Percentiles rank a stretch among this genome's conserved stretches.
These are phyloP conservation scores for Cucurbita pepo DNA, from an alignment of 306 rosid genomes.

Conservation along the genomic window DNA sequence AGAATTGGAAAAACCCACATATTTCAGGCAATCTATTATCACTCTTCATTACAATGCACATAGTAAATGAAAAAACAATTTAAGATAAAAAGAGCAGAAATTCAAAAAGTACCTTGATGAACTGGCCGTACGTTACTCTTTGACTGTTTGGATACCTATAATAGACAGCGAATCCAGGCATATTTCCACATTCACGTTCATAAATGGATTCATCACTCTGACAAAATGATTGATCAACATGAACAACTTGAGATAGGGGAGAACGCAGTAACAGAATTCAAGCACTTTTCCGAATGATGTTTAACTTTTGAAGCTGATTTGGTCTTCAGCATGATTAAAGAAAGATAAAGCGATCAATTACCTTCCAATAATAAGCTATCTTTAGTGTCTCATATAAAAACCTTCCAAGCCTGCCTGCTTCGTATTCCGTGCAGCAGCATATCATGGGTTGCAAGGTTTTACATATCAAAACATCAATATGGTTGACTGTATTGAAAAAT, in stretches of 20 bases:
- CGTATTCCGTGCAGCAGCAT: slow-evolving; percentile 96
- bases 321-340: not conserved
- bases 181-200: slow-evolving; percentile 97
- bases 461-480: slow-evolving; percentile 88
- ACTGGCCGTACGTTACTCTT: slow-evolving; percentile 85
- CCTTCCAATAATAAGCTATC: slow-evolving; percentile 97
- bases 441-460: slow-evolving; percentile 97
- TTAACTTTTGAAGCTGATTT: not conserved
- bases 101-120: slow-evolving; percentile 63
- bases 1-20: not conserved
- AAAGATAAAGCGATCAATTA: slow-evolving; percentile 13
- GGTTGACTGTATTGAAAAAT: slow-evolving; percentile 96
- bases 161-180: slow-evolving; percentile 98
- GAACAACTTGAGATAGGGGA: not conserved
- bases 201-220: slow-evolving; percentile 96
- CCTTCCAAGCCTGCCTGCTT: slow-evolving; percentile 94
- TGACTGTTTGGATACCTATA: slow-evolving; percentile 89
- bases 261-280: not conserved
- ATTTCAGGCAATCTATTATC: not conserved
- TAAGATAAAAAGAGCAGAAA: not conserved
- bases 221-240: slow-evolving; percentile 1
- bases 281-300: not conserved
- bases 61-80: not conserved
- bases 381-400: slow-evolving; percentile 83
- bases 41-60: not conserved